These are phyloP conservation scores for Trichoderma asperelloides DNA, from an alignment of 495 filamentous ascomycete species.

Conservation along the genomic window DNA sequence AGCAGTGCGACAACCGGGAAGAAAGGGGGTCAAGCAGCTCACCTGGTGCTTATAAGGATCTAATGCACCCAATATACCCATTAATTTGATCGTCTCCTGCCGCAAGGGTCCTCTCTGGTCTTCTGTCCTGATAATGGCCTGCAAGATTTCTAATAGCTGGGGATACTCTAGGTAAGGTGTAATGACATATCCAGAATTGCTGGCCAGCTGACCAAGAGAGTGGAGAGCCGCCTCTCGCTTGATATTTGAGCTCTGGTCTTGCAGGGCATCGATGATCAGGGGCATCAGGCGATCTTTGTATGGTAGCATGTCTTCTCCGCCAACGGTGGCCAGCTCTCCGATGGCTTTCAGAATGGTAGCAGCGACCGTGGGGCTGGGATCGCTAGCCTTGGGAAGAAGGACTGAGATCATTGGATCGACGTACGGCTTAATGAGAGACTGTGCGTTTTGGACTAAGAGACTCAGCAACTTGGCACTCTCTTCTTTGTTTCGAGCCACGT, in stretches of 20 bases:
- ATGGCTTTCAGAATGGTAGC: conserved; percentile 88
- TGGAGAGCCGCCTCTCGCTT: conserved; percentile 88
- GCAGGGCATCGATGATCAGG: conserved; percentile 82
- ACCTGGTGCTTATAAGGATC: conserved; percentile 94
- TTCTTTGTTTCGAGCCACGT: conserved; percentile 85
- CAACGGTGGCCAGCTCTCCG: conserved; percentile 86
- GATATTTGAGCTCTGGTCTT: conserved; percentile 78
- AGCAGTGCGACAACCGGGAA: not conserved
- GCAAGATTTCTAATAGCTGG: conserved; percentile 79
- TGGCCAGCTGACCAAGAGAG: conserved; percentile 84
- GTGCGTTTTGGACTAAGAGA: conserved; percentile 81
- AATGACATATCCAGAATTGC: conserved; percentile 95
- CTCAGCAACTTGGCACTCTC: conserved; percentile 91
- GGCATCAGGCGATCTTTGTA: conserved; percentile 89
- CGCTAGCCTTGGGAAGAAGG: conserved; percentile 77
- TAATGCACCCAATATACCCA: conserved; percentile 91
- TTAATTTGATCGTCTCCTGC: conserved; percentile 89
- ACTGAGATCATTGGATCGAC: conserved; percentile 91
- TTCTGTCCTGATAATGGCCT: conserved; percentile 88
- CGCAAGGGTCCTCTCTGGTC: conserved; percentile 66
- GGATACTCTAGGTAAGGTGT: conserved; percentile 93
- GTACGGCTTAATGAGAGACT: conserved; percentile 85
- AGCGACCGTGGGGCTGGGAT: conserved; percentile 76
- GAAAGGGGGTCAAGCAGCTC: conserved; percentile 19
- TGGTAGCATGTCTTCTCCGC: conserved; percentile 78